These are phyloP conservation scores for Suhomyces sp. DNA, from an alignment of 805 yeast species.

Conservation along the genomic window DNA sequence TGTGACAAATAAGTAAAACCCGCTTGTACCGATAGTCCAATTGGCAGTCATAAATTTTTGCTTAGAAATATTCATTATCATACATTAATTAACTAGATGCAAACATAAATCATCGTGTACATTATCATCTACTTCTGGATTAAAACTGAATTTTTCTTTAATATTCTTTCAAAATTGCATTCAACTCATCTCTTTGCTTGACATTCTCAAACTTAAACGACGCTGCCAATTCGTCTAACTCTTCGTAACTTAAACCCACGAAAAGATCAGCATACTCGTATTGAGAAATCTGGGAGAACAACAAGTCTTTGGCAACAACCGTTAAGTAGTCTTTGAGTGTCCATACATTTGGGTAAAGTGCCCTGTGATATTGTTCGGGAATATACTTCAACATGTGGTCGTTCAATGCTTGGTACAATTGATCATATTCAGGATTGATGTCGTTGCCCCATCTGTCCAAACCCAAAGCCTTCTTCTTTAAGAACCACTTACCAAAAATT, in stretches of 20 bases:
- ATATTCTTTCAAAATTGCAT: constrained; percentile 28
- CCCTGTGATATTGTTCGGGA: constrained; percentile 41
- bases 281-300: constrained; percentile 43
- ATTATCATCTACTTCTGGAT: no score
- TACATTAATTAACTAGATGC: no score
- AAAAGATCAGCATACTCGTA: constrained; percentile 48
- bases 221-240: constrained; percentile 52
- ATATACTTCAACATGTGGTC: constrained; percentile 38
- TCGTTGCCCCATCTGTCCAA: constrained; percentile 53
- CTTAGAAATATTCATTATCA: no score
- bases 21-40: no score
- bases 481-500: constrained; percentile 42
- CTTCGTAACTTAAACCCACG: constrained; percentile 41
- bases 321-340: constrained; percentile 34
- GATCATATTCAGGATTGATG: constrained; percentile 38
- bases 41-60: no score
- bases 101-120: no score
- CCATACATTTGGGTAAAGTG: constrained; percentile 44
- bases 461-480: constrained; percentile 45
- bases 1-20: no score
- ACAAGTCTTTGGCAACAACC: constrained; percentile 43
- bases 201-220: constrained; percentile 49
- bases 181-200: constrained; percentile 42
- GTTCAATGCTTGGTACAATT: constrained; percentile 35
- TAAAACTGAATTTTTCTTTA: no score